Percentiles rank a stretch among this genome's conserved stretches.
These are phyloP conservation scores for Westerdykella ornata DNA, from an alignment of 2,329 filamentous ascomycete species.

Conservation along the genomic window DNA sequence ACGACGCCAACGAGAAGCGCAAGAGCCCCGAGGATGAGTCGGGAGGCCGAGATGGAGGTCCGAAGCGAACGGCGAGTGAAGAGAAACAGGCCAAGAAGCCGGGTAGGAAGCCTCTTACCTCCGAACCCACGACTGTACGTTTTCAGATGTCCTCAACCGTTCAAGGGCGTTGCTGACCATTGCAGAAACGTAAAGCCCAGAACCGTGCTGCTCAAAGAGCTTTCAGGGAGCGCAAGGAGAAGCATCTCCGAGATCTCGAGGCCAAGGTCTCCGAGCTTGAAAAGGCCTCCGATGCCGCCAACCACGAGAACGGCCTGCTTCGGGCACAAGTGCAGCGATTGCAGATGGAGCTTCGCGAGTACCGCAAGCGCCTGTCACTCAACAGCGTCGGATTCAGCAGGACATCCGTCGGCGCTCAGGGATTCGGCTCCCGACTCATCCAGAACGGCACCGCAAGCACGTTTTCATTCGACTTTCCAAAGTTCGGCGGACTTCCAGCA, in stretches of 20 bases:
- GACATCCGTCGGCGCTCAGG: slow-evolving; percentile 43
- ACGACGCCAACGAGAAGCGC: slow-evolving; percentile 53
- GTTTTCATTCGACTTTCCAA: slow-evolving; percentile 94
- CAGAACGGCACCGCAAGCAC: slow-evolving; percentile 63
- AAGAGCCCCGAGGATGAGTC: slow-evolving; percentile 63
- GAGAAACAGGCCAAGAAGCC: slow-evolving; percentile 92
- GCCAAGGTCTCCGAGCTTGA: slow-evolving; percentile 61
- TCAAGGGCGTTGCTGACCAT: slow-evolving; percentile 16
- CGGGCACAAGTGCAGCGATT: slow-evolving; percentile 84
- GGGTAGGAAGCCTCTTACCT: slow-evolving; percentile 89
- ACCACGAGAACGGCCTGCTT: slow-evolving; percentile 76
- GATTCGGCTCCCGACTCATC: slow-evolving; percentile 42
- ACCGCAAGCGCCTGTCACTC: slow-evolving; percentile 75
- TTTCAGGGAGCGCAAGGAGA: slow-evolving; percentile 58
- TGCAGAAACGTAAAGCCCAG: slow-evolving; percentile 82
- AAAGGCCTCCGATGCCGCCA: slow-evolving; percentile 74
- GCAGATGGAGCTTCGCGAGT: slow-evolving; percentile 77
- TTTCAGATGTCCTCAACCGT: not conserved
- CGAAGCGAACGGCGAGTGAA: slow-evolving; percentile 73
- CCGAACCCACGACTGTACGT: slow-evolving; percentile 91
- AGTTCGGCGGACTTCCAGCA: slow-evolving; percentile 69
- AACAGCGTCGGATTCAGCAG: slow-evolving; percentile 44
- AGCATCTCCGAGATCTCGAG: slow-evolving; percentile 63
- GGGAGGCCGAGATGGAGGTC: slow-evolving; percentile 56
- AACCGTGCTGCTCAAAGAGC: slow-evolving; percentile 57